Conservation (phyloP, 495 filamentous ascomycete genomes). For the Penicillium paxilli region DNA sequence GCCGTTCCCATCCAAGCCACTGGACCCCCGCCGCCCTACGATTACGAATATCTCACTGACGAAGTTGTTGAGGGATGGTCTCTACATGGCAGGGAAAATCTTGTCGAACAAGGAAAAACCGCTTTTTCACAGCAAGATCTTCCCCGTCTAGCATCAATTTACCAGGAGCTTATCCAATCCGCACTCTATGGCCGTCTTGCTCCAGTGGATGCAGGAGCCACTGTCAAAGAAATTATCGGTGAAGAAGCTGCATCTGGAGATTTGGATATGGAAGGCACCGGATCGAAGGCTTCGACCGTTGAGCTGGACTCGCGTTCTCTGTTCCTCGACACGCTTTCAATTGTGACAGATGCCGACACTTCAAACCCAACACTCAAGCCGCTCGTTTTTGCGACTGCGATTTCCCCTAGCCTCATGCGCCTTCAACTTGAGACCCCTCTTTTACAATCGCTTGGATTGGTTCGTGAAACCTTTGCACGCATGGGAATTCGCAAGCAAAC, state of each 20-base stretch:
- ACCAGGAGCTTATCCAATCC: slow-evolving; percentile 81
- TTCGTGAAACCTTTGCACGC: slow-evolving; percentile 80
- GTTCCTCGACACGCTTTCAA: slow-evolving; percentile 80
- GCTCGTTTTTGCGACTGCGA: slow-evolving; percentile 67
- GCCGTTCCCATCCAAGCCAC: slow-evolving; percentile 19
- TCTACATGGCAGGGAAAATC: slow-evolving; percentile 40
- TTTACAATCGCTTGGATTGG: slow-evolving; percentile 71
- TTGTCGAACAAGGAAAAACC: slow-evolving; percentile 48
- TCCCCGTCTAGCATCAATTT: slow-evolving; percentile 64
- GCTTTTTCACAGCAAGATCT: slow-evolving; percentile 66
- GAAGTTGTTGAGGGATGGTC: slow-evolving; percentile 50
- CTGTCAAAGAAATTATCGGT: slow-evolving; percentile 73
- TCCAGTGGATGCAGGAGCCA: slow-evolving; percentile 65
- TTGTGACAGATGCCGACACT: slow-evolving; percentile 67
- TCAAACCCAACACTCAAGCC: slow-evolving; percentile 42
- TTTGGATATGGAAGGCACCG: slow-evolving; percentile 31
- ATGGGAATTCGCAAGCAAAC: slow-evolving; percentile 87
- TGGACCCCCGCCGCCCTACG: slow-evolving; percentile 38
- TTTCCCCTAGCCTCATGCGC: slow-evolving; percentile 74
- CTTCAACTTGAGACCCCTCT: slow-evolving; percentile 76
- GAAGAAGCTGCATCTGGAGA: slow-evolving; percentile 48
- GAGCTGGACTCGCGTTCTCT: slow-evolving; percentile 63
- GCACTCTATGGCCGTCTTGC: slow-evolving; percentile 67
- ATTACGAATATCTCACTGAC: slow-evolving; percentile 60
- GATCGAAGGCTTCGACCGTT: slow-evolving; percentile 21